These are phyloP conservation scores for Acrodontium crateriforme DNA, from an alignment of 2,329 filamentous ascomycete genomes.

Conservation along the genomic window DNA sequence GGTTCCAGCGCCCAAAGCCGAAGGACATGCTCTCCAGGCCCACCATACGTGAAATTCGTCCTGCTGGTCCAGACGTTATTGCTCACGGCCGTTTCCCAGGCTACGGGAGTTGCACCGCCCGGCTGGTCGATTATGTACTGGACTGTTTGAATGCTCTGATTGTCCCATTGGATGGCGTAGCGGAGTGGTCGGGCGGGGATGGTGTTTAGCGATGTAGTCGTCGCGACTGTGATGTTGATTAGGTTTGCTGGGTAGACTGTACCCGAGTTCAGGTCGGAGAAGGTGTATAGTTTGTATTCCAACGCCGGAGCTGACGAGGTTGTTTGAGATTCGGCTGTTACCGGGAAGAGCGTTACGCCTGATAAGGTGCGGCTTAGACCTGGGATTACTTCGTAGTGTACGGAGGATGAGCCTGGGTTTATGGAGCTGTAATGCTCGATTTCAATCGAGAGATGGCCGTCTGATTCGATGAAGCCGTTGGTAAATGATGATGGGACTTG, in stretches of 20 bases:
- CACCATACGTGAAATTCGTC: constrained; percentile 23
- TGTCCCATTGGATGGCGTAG: constrained; percentile 26
- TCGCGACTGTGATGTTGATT: constrained; percentile 18
- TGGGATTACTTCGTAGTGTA: constrained; percentile 40
- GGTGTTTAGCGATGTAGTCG: constrained; percentile 17
- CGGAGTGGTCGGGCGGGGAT: constrained; percentile 16
- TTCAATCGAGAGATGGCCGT: constrained; percentile 29
- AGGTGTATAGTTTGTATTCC: constrained; percentile 49
- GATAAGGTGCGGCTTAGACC: constrained; percentile 45
- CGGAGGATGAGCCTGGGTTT: constrained; percentile 10
- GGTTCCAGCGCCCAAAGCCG: constrained; percentile 34
- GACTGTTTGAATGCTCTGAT: constrained; percentile 12
- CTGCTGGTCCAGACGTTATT: constrained; percentile 37
- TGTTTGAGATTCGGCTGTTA: constrained; percentile 34
- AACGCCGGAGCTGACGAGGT: constrained; percentile 39
- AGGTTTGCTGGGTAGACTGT: too few relatives aligned
- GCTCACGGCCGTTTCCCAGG: constrained; percentile 37
- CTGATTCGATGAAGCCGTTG: constrained; percentile 48
- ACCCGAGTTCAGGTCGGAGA: constrained; percentile 35
- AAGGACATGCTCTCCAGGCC: constrained; percentile 27
- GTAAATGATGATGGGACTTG: constrained; percentile 38
- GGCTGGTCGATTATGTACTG: constrained; percentile 16
- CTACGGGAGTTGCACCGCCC: constrained; percentile 25
- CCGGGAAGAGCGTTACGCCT: constrained; percentile 43
- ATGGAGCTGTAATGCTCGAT: constrained; percentile 19